Evolutionary conservation across 2,329 filamentous ascomycete species (phyloP).

Genomic region (Verticillium longisporum): DNA sequence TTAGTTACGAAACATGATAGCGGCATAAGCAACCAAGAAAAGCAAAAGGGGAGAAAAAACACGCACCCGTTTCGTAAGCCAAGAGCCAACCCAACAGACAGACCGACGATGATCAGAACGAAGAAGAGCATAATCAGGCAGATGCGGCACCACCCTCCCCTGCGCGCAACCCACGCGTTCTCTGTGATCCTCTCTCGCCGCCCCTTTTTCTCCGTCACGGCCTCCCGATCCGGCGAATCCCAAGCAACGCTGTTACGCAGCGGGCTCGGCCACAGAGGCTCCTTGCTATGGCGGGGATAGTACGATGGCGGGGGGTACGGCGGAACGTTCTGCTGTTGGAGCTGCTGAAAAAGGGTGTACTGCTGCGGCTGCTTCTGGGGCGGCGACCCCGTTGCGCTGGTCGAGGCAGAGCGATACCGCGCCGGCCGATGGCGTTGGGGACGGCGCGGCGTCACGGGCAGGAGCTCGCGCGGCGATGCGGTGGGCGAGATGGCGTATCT

Average conservation of each 20-base stretch:
- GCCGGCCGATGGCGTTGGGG: background rate
- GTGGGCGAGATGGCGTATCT: background rate
- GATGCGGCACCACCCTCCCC: conserved; percentile 27
- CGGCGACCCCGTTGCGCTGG: background rate
- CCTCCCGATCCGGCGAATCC: background rate
- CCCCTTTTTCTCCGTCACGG: background rate
- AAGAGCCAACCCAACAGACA: conserved; percentile 32
- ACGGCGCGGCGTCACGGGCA: background rate
- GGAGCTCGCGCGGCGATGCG: background rate
- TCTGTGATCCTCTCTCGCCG: conserved; percentile 4
- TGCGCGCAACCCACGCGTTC: conserved; percentile 12
- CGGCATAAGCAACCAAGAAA: background rate
- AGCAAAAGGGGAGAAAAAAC: background rate
- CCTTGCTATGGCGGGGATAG: conserved; percentile 8
- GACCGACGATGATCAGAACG: conserved; percentile 23
- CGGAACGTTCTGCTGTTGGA: conserved; percentile 1
- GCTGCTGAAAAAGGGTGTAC: background rate
- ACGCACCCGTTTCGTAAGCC: conserved; percentile 29
- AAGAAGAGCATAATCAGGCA: conserved; percentile 19
- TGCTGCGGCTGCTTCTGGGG: background rate
- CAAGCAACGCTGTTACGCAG: background rate
- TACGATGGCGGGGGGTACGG: conserved; percentile 9
- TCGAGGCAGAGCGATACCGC: background rate
- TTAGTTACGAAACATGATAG: conserved; percentile 2
- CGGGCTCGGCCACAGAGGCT: background rate